A percentile compares a stretch with the other conserved stretches of the same genome.
Conservation (phyloP, 441 rosid species). For the Pelargonium australe region DNA sequence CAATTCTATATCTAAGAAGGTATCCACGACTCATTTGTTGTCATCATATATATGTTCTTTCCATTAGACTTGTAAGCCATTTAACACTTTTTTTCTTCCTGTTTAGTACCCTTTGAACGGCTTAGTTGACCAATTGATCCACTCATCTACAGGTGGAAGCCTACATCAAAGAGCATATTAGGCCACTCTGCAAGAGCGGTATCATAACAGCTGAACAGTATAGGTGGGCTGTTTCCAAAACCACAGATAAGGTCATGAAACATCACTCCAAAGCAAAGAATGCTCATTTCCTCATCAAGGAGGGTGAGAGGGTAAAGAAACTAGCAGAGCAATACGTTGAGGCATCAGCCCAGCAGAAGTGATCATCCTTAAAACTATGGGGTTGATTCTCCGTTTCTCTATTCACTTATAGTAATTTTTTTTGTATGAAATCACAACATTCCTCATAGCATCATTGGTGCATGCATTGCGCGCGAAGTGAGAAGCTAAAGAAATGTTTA, state of each 20-base stretch:
- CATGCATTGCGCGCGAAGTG: not conserved
- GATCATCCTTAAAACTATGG: not conserved
- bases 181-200: conserved; percentile 90
- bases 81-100: not conserved
- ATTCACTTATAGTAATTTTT: not conserved
- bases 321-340: conserved; percentile 95
- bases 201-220: conserved; percentile 77
- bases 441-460: not conserved
- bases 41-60: not conserved
- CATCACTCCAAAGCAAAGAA: conserved; percentile 75
- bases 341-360: conserved; percentile 50
- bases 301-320: conserved; percentile 96
- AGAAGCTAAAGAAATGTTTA: conserved; percentile 2
- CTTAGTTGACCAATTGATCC: not conserved
- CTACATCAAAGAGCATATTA: conserved; percentile 90
- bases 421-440: not conserved
- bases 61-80: not conserved
- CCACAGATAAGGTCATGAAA: conserved; percentile 88
- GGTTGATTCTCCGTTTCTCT: not conserved
- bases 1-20: conserved; percentile 63
- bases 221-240: conserved; percentile 88
- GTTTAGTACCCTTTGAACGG: conserved; percentile 1
- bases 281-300: conserved; percentile 87
- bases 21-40: conserved; percentile 17
- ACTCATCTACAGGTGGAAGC: conserved; percentile 64